These are phyloP conservation scores for Coemansia sp. DNA, from an alignment of 371 early-diverging fungal genomes.

Conservation along the genomic window DNA sequence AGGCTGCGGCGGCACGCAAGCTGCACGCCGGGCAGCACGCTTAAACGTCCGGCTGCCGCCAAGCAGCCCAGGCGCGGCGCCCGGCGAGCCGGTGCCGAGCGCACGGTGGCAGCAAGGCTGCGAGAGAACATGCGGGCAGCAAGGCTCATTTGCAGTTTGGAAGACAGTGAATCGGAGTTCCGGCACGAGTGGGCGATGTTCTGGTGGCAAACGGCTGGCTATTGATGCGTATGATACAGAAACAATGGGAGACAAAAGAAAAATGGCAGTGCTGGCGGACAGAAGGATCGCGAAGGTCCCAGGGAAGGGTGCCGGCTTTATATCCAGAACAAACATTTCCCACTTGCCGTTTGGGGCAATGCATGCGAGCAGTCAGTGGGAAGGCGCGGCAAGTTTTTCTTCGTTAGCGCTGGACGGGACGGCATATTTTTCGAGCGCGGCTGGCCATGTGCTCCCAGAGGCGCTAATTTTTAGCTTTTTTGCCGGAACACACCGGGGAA, in stretches of 20 bases:
- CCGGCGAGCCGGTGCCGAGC: not conserved
- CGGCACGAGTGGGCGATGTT: not conserved
- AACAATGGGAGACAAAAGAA: not conserved
- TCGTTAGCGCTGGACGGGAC: slow-evolving; percentile 1
- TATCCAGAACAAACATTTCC: not conserved
- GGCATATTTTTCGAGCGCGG: not conserved
- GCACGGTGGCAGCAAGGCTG: slow-evolving; percentile 8
- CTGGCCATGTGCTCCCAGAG: not conserved
- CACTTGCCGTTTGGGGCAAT: slow-evolving; percentile 1
- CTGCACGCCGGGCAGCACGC: not conserved
- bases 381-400: slow-evolving; percentile 10
- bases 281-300: not conserved
- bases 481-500: no score
- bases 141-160: slow-evolving; percentile 1
- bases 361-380: not conserved
- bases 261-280: not conserved
- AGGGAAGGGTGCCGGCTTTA: not conserved
- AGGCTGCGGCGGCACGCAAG: slow-evolving; percentile 5
- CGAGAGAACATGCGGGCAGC: slow-evolving; percentile 12
- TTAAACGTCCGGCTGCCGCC: not conserved
- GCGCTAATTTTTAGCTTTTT: slow-evolving; percentile 1
- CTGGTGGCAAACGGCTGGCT: no score
- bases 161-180: not conserved
- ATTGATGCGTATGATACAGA: slow-evolving; percentile 1
- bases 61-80: not conserved